Percentiles rank a stretch among this genome's conserved stretches.
Conservation (phyloP, 2,329 filamentous ascomycete genomes). For the Phoma sp. region DNA sequence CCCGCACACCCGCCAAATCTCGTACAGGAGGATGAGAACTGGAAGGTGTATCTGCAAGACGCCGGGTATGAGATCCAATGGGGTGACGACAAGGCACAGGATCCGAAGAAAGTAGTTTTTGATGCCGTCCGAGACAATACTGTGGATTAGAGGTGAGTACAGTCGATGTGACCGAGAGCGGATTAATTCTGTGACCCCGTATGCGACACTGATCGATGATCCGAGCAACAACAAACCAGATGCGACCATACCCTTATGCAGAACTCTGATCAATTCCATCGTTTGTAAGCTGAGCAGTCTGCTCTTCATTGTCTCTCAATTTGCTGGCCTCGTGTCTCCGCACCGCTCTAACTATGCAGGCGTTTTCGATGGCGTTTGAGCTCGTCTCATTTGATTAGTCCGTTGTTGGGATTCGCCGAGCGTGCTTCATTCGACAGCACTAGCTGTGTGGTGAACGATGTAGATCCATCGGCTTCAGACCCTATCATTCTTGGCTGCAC, state of each 20-base stretch:
- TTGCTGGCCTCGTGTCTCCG: too few relatives aligned
- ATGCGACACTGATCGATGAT: not conserved
- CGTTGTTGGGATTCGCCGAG: too few relatives aligned
- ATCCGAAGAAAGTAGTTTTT: slow-evolving; percentile 22
- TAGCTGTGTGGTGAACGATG: too few relatives aligned
- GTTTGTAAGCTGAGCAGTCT: not conserved
- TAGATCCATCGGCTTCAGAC: too few relatives aligned
- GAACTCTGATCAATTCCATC: not conserved
- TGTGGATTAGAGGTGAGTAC: not conserved
- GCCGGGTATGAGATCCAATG: slow-evolving; percentile 32
- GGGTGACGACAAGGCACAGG: slow-evolving; percentile 29
- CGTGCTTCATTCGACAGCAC: too few relatives aligned
- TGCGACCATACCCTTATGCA: not conserved
- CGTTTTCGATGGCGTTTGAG: too few relatives aligned
- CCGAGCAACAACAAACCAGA: not conserved
- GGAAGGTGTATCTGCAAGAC: slow-evolving; percentile 32
- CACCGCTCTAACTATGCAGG: too few relatives aligned
- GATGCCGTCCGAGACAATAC: slow-evolving; percentile 11
- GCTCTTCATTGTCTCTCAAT: not conserved
- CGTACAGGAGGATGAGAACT: slow-evolving; percentile 38
- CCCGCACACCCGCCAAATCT: slow-evolving; percentile 32
- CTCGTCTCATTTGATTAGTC: too few relatives aligned
- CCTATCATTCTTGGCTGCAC: too few relatives aligned
- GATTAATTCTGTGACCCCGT: not conserved
- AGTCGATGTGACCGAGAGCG: not conserved